Base-by-base conservation (phyloP, 1,284 basidiomycete genomes). In the Marasmius tenuissimus region DNA sequence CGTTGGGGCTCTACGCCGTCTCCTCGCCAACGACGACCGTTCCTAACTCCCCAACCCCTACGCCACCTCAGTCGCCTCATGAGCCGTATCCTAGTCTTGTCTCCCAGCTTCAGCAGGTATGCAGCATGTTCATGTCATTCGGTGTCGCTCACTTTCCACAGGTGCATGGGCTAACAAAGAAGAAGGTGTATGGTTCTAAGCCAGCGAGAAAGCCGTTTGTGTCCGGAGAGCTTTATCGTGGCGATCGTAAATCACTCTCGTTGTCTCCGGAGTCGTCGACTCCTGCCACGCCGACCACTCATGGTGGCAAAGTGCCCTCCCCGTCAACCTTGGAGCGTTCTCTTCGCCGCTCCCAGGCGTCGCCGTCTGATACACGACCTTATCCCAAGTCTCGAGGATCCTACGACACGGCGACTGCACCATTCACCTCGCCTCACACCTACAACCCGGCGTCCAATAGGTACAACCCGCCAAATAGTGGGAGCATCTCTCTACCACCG, bases 161-260 rank as follows among this genome's bases (percentile, higher is more conserved):
- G 66, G 76, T 83, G 14, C 86, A 87, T 58, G 86, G 85, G 8
- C 66, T 87, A 50, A 85, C 83, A 8, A 85, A 86, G 71, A 87
- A 86, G 73, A 86, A 86, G 62, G 76, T 85, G 10, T 86, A 86
- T 62, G 81, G 84, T n/a, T 58, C 78, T 34, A 80, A 83, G 66
- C 76, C 82, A 12, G 64, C 74, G 16, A 76, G 80, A 34, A 70
- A 75, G 39, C 83, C 85, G 0, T 86, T 86, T 69, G 76, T 86
- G 12, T 63, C 62, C n/a, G 51, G 55, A n/a, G 62, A 63, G 47
- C 45, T 63, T 6, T 63, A 61, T 40, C 56, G 59, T 38, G 59
- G 60, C n/a, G 50, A 57, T 56, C 62, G 62, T 39, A 60, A 61
- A 55, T 60, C 62, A 18, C 39, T 60, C 16, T 61, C 62, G 5